Evolutionary conservation across 1,284 basidiomycete genomes (phyloP).

Genomic region (Inonotus obliquus): DNA sequence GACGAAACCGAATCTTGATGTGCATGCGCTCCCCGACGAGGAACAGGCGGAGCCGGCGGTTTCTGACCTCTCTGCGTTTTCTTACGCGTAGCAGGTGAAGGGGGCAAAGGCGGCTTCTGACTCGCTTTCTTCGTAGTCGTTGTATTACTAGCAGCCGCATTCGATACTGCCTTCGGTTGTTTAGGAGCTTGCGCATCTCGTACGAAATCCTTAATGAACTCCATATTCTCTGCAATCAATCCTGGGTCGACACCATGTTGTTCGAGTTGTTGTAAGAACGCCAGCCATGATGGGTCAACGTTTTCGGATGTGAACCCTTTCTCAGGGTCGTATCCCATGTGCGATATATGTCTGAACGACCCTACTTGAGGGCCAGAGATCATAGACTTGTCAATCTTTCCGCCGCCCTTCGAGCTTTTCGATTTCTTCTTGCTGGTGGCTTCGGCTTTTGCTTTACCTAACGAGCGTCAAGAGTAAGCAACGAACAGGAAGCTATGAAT

Average conservation of each 20-base stretch:
- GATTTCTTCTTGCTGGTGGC: conserved; percentile 54
- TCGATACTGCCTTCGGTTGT: conserved; percentile 29
- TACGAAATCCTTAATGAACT: conserved; percentile 87
- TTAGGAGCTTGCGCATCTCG: conserved; percentile 45
- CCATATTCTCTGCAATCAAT: conserved; percentile 72
- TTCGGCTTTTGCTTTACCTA: conserved; percentile 34
- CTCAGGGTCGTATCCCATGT: conserved; percentile 91
- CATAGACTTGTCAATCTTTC: conserved; percentile 86
- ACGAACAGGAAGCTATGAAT: conserved; percentile 23
- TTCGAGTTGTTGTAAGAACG: conserved; percentile 71
- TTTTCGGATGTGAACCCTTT: conserved; percentile 83
- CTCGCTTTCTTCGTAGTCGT: conserved; percentile 32
- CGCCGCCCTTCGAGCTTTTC: conserved; percentile 47
- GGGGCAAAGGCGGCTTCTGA: conserved; percentile 55
- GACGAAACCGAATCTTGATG: conserved; percentile 20
- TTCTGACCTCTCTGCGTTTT: conserved; percentile 30
- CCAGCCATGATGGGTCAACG: conserved; percentile 92
- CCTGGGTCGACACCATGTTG: conserved; percentile 62
- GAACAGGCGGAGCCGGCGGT: conserved; percentile 27
- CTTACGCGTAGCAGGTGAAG: conserved; percentile 36
- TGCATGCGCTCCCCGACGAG: conserved; percentile 34
- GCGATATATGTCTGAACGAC: conserved; percentile 88
- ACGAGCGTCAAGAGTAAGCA: not conserved
- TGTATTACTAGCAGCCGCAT: conserved; percentile 24
- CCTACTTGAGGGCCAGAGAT: conserved; percentile 80